Evolutionary conservation across 768 basidiomycete genomes (phyloP).

Genomic region (Mycena rebaudengoi): DNA sequence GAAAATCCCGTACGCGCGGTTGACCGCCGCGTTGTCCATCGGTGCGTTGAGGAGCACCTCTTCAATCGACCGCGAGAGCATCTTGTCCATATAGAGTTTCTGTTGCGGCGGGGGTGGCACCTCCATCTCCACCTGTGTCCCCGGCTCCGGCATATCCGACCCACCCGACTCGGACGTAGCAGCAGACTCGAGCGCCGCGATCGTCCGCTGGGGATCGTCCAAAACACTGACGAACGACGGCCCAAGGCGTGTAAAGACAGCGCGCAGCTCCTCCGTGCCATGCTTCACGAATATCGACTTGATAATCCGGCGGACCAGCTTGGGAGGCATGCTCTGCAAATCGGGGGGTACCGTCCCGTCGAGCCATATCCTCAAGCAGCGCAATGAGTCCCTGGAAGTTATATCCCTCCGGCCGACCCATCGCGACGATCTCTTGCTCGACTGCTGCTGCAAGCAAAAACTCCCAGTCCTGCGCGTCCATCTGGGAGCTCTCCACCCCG

Average conservation of each 20-base stretch:
- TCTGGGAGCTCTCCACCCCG: not conserved
- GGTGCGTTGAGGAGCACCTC: slow-evolving; percentile 36
- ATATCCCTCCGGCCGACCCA: slow-evolving; percentile 35
- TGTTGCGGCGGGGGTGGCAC: slow-evolving; percentile 6
- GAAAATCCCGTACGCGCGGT: slow-evolving; percentile 60
- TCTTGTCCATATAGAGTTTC: slow-evolving; percentile 33
- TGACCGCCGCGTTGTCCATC: slow-evolving; percentile 34
- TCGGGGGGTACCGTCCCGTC: slow-evolving; percentile 39
- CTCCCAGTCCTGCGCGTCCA: slow-evolving; percentile 52
- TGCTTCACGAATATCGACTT: slow-evolving; percentile 33
- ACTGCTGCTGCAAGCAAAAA: slow-evolving; percentile 53
- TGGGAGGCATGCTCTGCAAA: slow-evolving; percentile 33
- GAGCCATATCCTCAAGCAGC: slow-evolving; percentile 52
- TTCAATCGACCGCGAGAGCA: slow-evolving; percentile 41
- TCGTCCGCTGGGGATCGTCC: slow-evolving; percentile 28
- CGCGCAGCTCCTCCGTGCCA: slow-evolving; percentile 34
- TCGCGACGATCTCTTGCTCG: slow-evolving; percentile 42
- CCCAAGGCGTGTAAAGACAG: slow-evolving; percentile 41
- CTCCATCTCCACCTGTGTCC: slow-evolving; percentile 1
- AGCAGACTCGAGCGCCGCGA: slow-evolving; percentile 28
- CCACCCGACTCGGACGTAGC: slow-evolving; percentile 2
- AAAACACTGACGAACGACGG: slow-evolving; percentile 39
- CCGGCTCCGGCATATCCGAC: not conserved
- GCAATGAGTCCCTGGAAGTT: slow-evolving; percentile 51
- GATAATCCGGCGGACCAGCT: slow-evolving; percentile 36